A percentile compares a stretch with the other conserved stretches of the same genome.
Evolutionary conservation across 306 rosid genomes (phyloP).

Genomic region (Heteromeles arbutifolia): DNA sequence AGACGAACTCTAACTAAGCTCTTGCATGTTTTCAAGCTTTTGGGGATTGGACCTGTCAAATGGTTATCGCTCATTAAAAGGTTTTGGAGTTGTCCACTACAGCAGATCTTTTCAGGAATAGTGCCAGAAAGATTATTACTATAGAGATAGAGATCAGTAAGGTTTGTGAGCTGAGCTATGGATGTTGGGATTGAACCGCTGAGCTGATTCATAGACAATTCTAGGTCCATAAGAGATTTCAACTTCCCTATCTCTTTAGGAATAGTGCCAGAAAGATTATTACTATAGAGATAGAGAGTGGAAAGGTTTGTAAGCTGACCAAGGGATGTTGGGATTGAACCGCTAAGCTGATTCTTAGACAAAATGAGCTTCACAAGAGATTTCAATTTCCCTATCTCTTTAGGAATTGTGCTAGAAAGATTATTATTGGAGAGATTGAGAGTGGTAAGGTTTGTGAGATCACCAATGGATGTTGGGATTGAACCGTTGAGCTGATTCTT

Average conservation of each 20-base stretch:
- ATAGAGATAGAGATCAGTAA: too few species aligned
- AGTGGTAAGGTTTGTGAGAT: accelerated
- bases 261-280: neutral
- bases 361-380: accelerated
- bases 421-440: too few species aligned
- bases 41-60: constrained; percentile 15
- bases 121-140: too few species aligned
- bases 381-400: too few species aligned
- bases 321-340: too few species aligned
- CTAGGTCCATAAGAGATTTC: too few species aligned
- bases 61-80: constrained; percentile 6
- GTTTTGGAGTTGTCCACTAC: neutral
- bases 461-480: too few species aligned
- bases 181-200: too few species aligned
- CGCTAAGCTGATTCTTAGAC: accelerated
- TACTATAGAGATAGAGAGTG: accelerated
- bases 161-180: too few species aligned
- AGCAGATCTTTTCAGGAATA: neutral
- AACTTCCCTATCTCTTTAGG: neutral
- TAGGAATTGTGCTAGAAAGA: too few species aligned
- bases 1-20: constrained; percentile 15
- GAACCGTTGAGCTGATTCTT: accelerated
- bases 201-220: accelerated
- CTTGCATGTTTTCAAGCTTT: constrained; percentile 25
- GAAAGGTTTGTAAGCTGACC: too few species aligned